Base-by-base conservation (phyloP, 345 rosid genomes). In the Hypericum perforatum region DNA sequence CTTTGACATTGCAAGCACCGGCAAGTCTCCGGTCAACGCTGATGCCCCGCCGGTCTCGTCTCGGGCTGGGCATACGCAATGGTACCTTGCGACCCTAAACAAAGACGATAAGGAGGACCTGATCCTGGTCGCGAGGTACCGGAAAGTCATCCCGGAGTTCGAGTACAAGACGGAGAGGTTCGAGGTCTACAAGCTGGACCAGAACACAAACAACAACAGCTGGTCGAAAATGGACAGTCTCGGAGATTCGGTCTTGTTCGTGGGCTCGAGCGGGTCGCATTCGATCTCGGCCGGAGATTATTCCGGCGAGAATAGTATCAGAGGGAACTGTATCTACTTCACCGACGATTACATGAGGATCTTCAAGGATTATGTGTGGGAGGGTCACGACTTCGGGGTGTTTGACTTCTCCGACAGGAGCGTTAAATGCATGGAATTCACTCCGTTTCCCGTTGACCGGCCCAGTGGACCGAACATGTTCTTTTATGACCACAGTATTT, bases 311-410 rank as follows among this genome's bases (percentile, higher is more conserved):
- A 22, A 22, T 22, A 22, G 1, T 22, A 48, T 39, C 46, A 49
- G 42, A 59, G 55, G 48, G 39, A 49, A 59, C 10, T 59, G 63
- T 38, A 59, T 59, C 32, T 59, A 59, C 36, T 59, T 49, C 48
- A 59, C 48, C 7, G 63, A 59, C 42, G 55, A 59, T 47, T 22
- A 49, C 36, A 40, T 49, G 9, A 59, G 54, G 42, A 13, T 32
- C 9, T 41, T 54, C 5, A 49, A 37, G 11, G 63, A 59, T 49
- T 40, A 29, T 59, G 41, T 36, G 5, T 59, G 63, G 48, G 63
- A 59, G 42, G 63, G 63, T 29, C 63, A 59, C 32, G 63, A 59
- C 10, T 49, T 22, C 13, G 63, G 55, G 0, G n/a, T 49, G 11
- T 59, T 41, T 15, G 41, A 59, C 13, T n/a, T 59, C n/a, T 54